Evolutionary conservation across 306 rosid species (phyloP).

Genomic region (Cicer chorassanicum): DNA sequence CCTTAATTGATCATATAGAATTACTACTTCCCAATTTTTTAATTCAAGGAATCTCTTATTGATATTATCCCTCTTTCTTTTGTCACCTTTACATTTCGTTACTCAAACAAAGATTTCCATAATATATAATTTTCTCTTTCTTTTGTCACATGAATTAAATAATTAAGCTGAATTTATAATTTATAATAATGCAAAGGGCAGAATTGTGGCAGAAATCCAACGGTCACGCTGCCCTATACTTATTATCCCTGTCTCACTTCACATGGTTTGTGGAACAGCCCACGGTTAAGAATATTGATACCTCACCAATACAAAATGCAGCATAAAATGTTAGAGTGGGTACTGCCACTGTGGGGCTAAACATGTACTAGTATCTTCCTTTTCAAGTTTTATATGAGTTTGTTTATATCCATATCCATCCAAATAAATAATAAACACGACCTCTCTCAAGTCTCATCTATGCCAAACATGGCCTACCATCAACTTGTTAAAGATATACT

Average conservation of each 20-base stretch:
- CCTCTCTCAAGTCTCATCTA: neutral
- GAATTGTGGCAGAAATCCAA: conserved; percentile 11
- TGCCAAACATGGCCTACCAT: conserved; percentile 15
- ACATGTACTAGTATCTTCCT: neutral
- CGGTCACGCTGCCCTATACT: neutral
- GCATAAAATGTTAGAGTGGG: neutral
- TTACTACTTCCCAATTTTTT: neutral
- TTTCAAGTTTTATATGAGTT: conserved; percentile 25
- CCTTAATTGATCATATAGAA: neutral
- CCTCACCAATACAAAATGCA: neutral
- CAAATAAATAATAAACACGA: too few species aligned
- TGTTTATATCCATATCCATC: neutral
- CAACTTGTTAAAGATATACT: too few species aligned
- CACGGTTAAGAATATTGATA: conserved; percentile 23
- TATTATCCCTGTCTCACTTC: conserved; percentile 1
- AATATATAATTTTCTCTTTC: neutral
- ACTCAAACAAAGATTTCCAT: too few species aligned
- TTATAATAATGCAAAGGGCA: neutral
- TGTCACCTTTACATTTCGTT: neutral
- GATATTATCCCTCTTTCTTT: neutral
- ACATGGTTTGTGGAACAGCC: conserved; percentile 36
- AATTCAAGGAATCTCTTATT: conserved; percentile 10
- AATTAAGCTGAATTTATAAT: neutral
- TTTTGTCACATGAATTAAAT: neutral
- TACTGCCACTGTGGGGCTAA: neutral